phyloP scores from a whole-genome alignment of 805 yeast genomes.

The Myxozyma geophila region DNA sequence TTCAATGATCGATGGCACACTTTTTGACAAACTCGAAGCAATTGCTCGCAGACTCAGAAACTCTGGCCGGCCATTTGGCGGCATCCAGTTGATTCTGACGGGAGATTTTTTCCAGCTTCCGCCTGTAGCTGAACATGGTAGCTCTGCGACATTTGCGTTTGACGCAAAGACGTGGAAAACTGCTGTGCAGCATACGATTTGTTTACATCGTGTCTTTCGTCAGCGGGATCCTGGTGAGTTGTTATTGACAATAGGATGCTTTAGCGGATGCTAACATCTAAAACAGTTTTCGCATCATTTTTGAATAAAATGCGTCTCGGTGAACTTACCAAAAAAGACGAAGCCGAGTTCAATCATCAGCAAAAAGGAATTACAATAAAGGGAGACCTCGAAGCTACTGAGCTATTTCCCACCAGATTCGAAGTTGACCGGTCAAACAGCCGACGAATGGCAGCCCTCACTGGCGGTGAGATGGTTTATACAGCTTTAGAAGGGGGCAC shows the following conservation, averaged over 20 bases:
- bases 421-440: slow-evolving; percentile 83
- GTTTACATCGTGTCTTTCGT: slow-evolving; percentile 81
- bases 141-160: slow-evolving; percentile 65
- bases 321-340: slow-evolving; percentile 51
- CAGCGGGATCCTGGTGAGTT: slow-evolving; percentile 64
- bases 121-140: slow-evolving; percentile 64
- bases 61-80: slow-evolving; percentile 78
- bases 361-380: slow-evolving; percentile 54
- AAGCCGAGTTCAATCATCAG: slow-evolving; percentile 36
- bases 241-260: background rate
- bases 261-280: background rate
- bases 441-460: slow-evolving; percentile 54
- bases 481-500: slow-evolving; percentile 52
- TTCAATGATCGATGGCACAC: slow-evolving; percentile 85
- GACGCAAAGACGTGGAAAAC: slow-evolving; percentile 71
- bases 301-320: slow-evolving; percentile 83
- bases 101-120: slow-evolving; percentile 98
- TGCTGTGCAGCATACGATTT: slow-evolving; percentile 65
- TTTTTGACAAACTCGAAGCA: slow-evolving; percentile 73
- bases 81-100: slow-evolving; percentile 82
- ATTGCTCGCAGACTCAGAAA: slow-evolving; percentile 66
- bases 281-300: slow-evolving; percentile 73
- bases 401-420: slow-evolving; percentile 78
- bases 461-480: slow-evolving; percentile 54
- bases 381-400: slow-evolving; percentile 88